Base-by-base conservation (phyloP, 352 stramenopile species). In the Aphanomyces invadans region DNA sequence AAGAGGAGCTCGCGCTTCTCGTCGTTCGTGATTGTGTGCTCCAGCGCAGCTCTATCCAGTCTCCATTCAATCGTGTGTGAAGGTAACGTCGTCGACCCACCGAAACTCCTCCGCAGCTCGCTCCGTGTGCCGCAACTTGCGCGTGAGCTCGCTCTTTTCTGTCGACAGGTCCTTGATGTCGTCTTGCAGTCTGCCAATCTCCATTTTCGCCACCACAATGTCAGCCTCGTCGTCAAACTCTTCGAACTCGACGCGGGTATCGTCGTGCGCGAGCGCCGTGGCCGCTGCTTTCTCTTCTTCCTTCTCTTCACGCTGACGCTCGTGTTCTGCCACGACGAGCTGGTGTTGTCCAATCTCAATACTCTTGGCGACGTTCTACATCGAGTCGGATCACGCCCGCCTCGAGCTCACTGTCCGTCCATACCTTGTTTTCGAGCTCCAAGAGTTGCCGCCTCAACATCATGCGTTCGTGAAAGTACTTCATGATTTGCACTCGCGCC, bases 391-490 rank as follows among this genome's bases (percentile, higher is more conserved):
- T 85, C 28, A n/a, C n/a, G n/a, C n/a, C n/a, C n/a, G n/a, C n/a
- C n/a, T n/a, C n/a, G n/a, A n/a, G n/a, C n/a, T n/a, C n/a, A n/a
- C 10, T 26, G 12, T 5, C 7, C 44, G 7, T 52, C 44, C 5
- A 61, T 55, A 79, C 74, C 70, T 94, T 79, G 33, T 90, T 78
- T 60, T 96, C 81, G 10, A 96, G 68, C 45, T 92, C 86, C 25
- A 96, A 73, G 42, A 96, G 71, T 1, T 69, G 75, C 29, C 78
- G 74, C 29, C 75, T 76, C n/a, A 97, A 70, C 62, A 87, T 79
- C 70, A 92, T 83, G 9, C 86, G 76, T 69, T 97, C 87, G 29
- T 86, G 71, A 65, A 97, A 97, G 60, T 87, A 93, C 46, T 85
- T 74, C 5, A 83, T 74, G 55, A 97, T 92, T 61, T 81, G 80